Evolutionary conservation across 306 rosid genomes (phyloP), one percentile per base, ranked within the genome.

Genomic region (Acacia confusa): DNA sequence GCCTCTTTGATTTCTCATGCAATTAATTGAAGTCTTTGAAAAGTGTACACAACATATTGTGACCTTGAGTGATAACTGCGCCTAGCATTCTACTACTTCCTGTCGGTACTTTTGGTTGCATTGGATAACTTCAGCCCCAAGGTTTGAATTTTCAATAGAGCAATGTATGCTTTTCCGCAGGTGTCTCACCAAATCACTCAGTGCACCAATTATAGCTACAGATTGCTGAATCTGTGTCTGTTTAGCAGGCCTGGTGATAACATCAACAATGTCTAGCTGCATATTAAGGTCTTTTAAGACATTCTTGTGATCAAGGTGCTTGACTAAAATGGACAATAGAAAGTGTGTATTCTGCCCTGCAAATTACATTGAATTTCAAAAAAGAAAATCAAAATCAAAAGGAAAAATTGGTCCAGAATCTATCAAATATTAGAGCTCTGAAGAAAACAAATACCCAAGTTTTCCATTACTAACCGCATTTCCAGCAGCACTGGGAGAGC

Each of bases 301-400:
- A 84, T 83, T 92, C 92, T 89, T 95, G 87, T 93, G 98, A 84
- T 95, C 98, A 40, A 95, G 94, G 92, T 95, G 99, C 87, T 95
- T 93, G 84, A 95, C 88, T 83, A 95, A 86, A 72, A 88, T 91
- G 79, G 98, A 93, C 38, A 95, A 89, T 78, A 95, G 82, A 82
- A 91, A 92, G 55, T 95, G 99, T 22, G 94, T 90, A 88, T 88
- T 93, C 63, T 86, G 94, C 77, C 97, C 99, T 95, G 97, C 81
- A 83, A 88, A 79, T 75, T 67, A 79, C 38, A 70, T 74, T 4
- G 57, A 79, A 82, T 75, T 75, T 60, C 48, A 41, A 75, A 47
- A 74, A 83, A 30, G 47, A 76, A 77, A 75, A 44, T 44, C 14
- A 47, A 47, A 15, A 38, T 36, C 7, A 50, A 74, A 80, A 79